These are phyloP conservation scores for Boletales sp. DNA, from an alignment of 768 basidiomycete species.

Conservation along the genomic window DNA sequence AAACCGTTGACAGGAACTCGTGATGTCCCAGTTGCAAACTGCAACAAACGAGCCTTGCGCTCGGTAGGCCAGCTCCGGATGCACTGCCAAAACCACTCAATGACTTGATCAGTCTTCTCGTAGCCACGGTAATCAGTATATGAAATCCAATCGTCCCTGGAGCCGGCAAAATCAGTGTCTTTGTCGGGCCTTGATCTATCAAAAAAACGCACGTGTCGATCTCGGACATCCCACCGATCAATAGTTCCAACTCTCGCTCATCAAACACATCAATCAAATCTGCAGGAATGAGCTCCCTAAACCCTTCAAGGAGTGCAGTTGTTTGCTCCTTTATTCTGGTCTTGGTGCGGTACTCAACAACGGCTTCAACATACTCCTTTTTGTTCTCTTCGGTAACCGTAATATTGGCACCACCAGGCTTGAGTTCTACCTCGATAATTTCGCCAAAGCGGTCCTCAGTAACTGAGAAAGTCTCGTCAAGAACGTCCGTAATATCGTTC, in stretches of 20 bases:
- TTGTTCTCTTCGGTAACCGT: slow-evolving; percentile 74
- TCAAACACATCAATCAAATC: slow-evolving; percentile 89
- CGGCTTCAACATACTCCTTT: slow-evolving; percentile 69
- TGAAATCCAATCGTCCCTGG: slow-evolving; percentile 86
- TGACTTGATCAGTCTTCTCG: slow-evolving; percentile 81
- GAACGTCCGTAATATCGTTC: slow-evolving; percentile 70
- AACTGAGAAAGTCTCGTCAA: slow-evolving; percentile 69
- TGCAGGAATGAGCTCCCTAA: slow-evolving; percentile 78
- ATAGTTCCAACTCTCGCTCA: slow-evolving; percentile 81
- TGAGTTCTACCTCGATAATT: slow-evolving; percentile 62
- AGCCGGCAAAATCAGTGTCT: slow-evolving; percentile 1
- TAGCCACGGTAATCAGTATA: slow-evolving; percentile 92
- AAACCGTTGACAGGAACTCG: slow-evolving; percentile 89
- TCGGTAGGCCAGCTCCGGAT: slow-evolving; percentile 88
- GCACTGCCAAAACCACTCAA: slow-evolving; percentile 96
- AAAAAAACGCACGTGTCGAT: slow-evolving; percentile 66
- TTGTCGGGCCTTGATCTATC: not conserved
- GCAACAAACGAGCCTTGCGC: slow-evolving; percentile 79
- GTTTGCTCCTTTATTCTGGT: slow-evolving; percentile 82
- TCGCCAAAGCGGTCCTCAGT: slow-evolving; percentile 78
- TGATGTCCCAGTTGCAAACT: slow-evolving; percentile 88
- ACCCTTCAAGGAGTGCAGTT: slow-evolving; percentile 80
- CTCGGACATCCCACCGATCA: slow-evolving; percentile 92
- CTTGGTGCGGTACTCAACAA: slow-evolving; percentile 82
- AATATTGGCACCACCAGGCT: slow-evolving; percentile 55